Percentiles rank a stretch among this genome's conserved stretches.
Evolutionary conservation across 768 basidiomycete species (phyloP).

Genomic region (Dendrothele bispora): DNA sequence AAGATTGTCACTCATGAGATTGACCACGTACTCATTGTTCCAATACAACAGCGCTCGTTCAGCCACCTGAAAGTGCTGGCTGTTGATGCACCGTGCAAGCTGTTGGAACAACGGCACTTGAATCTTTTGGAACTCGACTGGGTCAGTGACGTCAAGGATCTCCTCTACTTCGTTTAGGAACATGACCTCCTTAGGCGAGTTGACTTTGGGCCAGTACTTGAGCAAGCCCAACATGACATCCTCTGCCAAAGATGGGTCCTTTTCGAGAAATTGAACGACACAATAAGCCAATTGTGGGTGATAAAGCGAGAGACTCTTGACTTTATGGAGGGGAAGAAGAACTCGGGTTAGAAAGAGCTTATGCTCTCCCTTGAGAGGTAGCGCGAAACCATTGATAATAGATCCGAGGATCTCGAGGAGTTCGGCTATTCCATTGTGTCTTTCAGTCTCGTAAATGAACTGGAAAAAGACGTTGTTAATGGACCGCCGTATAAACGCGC

Average conservation of each 20-base stretch:
- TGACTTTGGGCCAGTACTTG: constrained; percentile 98
- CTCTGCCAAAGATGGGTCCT: constrained; percentile 88
- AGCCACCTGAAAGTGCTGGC: constrained; percentile 99
- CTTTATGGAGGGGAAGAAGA: constrained; percentile 95
- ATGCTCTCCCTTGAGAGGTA: constrained; percentile 98
- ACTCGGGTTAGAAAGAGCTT: constrained; percentile 95
- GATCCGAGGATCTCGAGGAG: constrained; percentile 97
- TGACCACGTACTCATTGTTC: constrained; percentile 99
- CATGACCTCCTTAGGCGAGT: constrained; percentile 99
- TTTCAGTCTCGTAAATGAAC: constrained; percentile 97
- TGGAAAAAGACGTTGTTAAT: constrained; percentile 99
- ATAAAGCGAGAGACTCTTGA: constrained; percentile 95
- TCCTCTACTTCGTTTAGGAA: constrained; percentile 99
- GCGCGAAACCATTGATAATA: constrained; percentile 98
- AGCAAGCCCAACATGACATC: constrained; percentile 96
- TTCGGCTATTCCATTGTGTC: constrained; percentile 99
- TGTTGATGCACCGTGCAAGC: constrained; percentile 95
- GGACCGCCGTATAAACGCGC: constrained; percentile 97
- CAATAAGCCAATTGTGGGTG: constrained; percentile 99
- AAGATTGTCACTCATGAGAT: constrained; percentile 97
- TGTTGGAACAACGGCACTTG: constrained; percentile 92
- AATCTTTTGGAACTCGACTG: constrained; percentile 94
- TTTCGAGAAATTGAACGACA: constrained; percentile 98
- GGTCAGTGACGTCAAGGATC: constrained; percentile 97
- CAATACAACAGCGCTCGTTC: constrained; percentile 96